These are phyloP conservation scores for Phytophthora citricola DNA, from an alignment of 352 stramenopile genomes.

Conservation along the genomic window DNA sequence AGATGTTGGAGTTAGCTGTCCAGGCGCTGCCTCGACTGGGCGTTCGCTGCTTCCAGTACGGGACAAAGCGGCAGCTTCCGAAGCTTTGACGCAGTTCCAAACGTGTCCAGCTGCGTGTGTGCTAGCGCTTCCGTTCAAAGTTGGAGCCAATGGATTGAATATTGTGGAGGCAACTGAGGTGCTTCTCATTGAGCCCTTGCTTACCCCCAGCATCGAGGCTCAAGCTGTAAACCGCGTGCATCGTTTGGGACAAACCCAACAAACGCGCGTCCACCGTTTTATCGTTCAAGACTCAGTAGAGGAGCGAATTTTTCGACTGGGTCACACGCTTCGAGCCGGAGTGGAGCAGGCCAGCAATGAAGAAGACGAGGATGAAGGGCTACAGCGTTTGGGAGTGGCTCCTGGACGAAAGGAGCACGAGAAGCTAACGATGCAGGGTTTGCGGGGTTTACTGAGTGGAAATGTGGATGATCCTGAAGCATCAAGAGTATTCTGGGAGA, in stretches of 20 bases:
- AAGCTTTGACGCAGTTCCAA: conserved; percentile 65
- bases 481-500: conserved; percentile 50
- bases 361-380: conserved; percentile 25
- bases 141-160: conserved; percentile 93
- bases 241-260: conserved; percentile 88
- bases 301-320: conserved; percentile 78
- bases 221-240: conserved; percentile 92
- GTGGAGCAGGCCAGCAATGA: conserved; percentile 14
- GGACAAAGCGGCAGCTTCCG: conserved; percentile 59
- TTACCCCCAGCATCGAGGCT: conserved; percentile 86
- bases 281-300: conserved; percentile 91
- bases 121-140: conserved; percentile 84
- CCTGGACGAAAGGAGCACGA: conserved; percentile 62
- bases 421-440: conserved; percentile 56
- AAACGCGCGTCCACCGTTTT: conserved; percentile 90
- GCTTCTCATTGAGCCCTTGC: conserved; percentile 91
- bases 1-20: conserved; percentile 68
- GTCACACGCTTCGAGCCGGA: conserved; percentile 9
- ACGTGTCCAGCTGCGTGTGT: conserved; percentile 55
- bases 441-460: conserved; percentile 51
- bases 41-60: conserved; percentile 79
- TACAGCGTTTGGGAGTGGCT: conserved; percentile 39
- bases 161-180: conserved; percentile 92
- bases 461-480: conserved; percentile 1
- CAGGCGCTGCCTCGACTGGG: conserved; percentile 45